These are phyloP conservation scores for Suhomyces canberraensis DNA, from an alignment of 805 yeast genomes.

Conservation along the genomic window DNA sequence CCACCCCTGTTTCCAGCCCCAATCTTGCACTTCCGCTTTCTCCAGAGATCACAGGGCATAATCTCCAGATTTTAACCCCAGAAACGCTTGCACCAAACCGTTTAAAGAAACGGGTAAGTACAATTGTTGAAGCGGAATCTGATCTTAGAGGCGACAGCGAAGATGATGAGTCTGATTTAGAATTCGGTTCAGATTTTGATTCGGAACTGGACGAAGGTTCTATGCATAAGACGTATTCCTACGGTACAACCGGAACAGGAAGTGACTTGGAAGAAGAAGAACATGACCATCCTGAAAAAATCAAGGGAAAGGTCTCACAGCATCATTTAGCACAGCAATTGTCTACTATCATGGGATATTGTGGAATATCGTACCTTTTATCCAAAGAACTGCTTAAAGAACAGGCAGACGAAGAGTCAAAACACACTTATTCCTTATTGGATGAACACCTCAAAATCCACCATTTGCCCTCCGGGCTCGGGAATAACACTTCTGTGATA, in stretches of 20 bases:
- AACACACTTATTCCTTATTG: slow-evolving; percentile 29
- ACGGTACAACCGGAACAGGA: slow-evolving; percentile 6
- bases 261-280: slow-evolving; percentile 21
- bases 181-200: slow-evolving; percentile 11
- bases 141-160: background rate
- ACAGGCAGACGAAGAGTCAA: slow-evolving; percentile 33
- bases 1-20: background rate
- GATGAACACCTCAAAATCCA: slow-evolving; percentile 20
- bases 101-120: slow-evolving; percentile 20
- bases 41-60: background rate
- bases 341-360: slow-evolving; percentile 32
- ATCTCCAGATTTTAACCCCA: background rate
- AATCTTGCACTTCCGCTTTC: background rate
- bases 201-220: slow-evolving; percentile 8
- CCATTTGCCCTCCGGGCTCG: slow-evolving; percentile 21
- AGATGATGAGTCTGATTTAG: slow-evolving; percentile 13
- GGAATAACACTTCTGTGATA: slow-evolving; percentile 25
- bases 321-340: slow-evolving; percentile 21
- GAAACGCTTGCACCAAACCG: background rate
- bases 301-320: slow-evolving; percentile 11
- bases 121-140: slow-evolving; percentile 24
- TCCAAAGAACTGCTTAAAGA: slow-evolving; percentile 14
- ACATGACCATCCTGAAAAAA: slow-evolving; percentile 26
- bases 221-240: slow-evolving; percentile 5
- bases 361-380: slow-evolving; percentile 23